Evolutionary conservation across 371 early-diverging fungal species (phyloP).

Genomic region (Mucor racemosus): DNA sequence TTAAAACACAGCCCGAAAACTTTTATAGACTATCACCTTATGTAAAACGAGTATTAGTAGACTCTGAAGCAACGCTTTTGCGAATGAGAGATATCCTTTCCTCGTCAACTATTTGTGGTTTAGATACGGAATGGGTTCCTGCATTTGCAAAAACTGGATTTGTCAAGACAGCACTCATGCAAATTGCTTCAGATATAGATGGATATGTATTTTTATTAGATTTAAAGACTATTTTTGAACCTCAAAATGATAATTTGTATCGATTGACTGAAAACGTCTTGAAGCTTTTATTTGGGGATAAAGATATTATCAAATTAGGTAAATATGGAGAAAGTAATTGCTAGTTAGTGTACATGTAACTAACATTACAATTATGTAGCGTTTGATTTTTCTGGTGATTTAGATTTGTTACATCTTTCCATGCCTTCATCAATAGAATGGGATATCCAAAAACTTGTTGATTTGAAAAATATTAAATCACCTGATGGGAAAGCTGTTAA

Average conservation of each 20-base stretch:
- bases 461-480: slow-evolving; percentile 31
- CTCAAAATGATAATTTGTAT: slow-evolving; percentile 26
- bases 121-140: slow-evolving; percentile 58
- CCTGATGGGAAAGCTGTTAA: slow-evolving; percentile 15
- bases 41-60: slow-evolving; percentile 34
- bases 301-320: slow-evolving; percentile 40
- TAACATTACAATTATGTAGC: slow-evolving; percentile 20
- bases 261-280: slow-evolving; percentile 31
- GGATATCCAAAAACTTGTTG: slow-evolving; percentile 30
- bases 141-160: slow-evolving; percentile 33
- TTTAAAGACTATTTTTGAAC: slow-evolving; percentile 33
- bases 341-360: neutral
- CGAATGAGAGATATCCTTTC: slow-evolving; percentile 32
- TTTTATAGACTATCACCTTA: slow-evolving; percentile 35
- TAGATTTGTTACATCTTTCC: slow-evolving; percentile 30
- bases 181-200: slow-evolving; percentile 42
- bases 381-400: slow-evolving; percentile 52
- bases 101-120: slow-evolving; percentile 31
- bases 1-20: neutral
- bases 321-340: neutral
- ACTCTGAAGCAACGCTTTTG: slow-evolving; percentile 29
- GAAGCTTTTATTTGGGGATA: slow-evolving; percentile 33
- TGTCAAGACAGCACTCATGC: slow-evolving; percentile 47
- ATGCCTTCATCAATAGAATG: slow-evolving; percentile 41
- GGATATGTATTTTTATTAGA: slow-evolving; percentile 46